Percentiles rank a stretch among this genome's conserved stretches.
Evolutionary conservation across 441 rosid species (phyloP).

Genomic region (Pelargonium citronellum): DNA sequence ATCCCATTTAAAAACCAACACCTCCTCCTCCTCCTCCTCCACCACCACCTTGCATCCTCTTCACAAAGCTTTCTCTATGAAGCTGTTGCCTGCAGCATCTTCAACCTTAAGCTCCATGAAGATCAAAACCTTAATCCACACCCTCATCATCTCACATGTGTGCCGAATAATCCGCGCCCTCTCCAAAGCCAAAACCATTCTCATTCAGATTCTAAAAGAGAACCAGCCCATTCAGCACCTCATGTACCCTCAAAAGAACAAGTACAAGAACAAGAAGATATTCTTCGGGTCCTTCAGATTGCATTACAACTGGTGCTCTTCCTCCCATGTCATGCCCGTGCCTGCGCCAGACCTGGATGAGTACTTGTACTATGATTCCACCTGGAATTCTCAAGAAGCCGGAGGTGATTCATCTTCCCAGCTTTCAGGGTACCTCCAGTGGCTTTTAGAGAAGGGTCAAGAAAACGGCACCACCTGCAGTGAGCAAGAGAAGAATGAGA

Average conservation of each 20-base stretch:
- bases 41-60: neutral
- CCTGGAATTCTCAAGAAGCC: slow-evolving; percentile 45
- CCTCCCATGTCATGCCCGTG: slow-evolving; percentile 53
- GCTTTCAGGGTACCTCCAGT: slow-evolving; percentile 59
- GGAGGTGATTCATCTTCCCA: slow-evolving; percentile 25
- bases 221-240: slow-evolving; percentile 17
- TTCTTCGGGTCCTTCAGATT: slow-evolving; percentile 73
- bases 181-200: slow-evolving; percentile 48
- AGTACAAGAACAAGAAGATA: slow-evolving; percentile 28
- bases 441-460: slow-evolving; percentile 54
- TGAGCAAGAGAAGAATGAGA: slow-evolving; percentile 38
- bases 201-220: slow-evolving; percentile 21
- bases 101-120: slow-evolving; percentile 43
- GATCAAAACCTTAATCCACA: slow-evolving; percentile 51
- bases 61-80: slow-evolving; percentile 31
- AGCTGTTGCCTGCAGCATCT: slow-evolving; percentile 34
- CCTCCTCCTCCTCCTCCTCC: too few species aligned
- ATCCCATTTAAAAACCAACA: slow-evolving; percentile 22
- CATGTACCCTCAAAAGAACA: slow-evolving; percentile 32
- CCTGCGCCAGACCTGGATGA: slow-evolving; percentile 55
- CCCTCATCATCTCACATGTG: slow-evolving; percentile 45
- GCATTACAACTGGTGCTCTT: slow-evolving; percentile 78
- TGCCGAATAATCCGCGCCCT: slow-evolving; percentile 46
- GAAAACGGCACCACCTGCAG: neutral
- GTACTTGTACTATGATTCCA: slow-evolving; percentile 38